Evolutionary conservation across 176 grass and related monocot species (phyloP).

Genomic region (Rhynchospora tenuis): DNA sequence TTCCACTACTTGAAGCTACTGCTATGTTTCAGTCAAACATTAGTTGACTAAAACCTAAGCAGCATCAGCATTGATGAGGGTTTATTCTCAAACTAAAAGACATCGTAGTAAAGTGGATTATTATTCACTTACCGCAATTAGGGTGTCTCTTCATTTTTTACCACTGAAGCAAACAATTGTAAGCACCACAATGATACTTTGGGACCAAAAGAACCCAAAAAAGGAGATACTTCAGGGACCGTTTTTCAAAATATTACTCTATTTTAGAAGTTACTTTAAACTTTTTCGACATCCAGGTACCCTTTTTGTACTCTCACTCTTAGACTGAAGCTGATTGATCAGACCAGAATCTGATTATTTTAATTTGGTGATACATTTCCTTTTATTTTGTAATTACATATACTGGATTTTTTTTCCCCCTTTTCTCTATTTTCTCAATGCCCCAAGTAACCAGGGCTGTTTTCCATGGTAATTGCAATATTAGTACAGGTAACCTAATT

Average conservation of each 20-base stretch:
- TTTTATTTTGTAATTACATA: not conserved
- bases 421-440: not conserved
- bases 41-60: not conserved
- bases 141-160: not conserved
- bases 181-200: not conserved
- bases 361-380: not conserved
- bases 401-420: not conserved
- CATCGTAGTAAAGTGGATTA: not conserved
- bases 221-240: not conserved
- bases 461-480: not conserved
- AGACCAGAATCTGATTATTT: slow-evolving; percentile 5
- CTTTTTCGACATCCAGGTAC: not conserved
- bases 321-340: not conserved
- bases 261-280: not conserved
- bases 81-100: not conserved
- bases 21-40: not conserved
- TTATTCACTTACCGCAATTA: not conserved
- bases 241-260: not conserved
- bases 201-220: not conserved
- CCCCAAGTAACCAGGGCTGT: not conserved
- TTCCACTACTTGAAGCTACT: no score
- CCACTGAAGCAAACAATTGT: not conserved
- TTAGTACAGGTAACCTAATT: not conserved
- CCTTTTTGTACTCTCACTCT: slow-evolving; percentile 1
- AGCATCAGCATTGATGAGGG: not conserved